A percentile compares a stretch with the other conserved stretches of the same genome.
These are phyloP conservation scores for Rubus parviflorus DNA, from an alignment of 306 rosid genomes.

Conservation along the genomic window DNA sequence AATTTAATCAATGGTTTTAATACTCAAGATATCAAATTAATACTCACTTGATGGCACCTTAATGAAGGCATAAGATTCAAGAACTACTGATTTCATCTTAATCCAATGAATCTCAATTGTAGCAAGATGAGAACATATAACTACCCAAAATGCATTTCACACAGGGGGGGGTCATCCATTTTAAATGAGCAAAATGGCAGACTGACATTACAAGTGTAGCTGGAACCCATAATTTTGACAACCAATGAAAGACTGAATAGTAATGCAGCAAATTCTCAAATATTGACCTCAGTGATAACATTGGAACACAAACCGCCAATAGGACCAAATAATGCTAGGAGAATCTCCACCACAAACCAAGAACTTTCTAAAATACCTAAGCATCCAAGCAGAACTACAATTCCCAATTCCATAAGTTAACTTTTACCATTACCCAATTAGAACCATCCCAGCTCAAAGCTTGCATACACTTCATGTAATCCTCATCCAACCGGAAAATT, in stretches of 20 bases:
- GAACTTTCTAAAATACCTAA: background rate
- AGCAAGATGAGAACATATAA: background rate
- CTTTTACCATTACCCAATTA: background rate
- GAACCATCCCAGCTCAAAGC: background rate
- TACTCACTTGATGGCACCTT: background rate
- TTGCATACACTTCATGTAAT: background rate
- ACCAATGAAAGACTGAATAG: background rate
- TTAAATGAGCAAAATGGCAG: background rate
- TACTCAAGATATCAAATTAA: background rate
- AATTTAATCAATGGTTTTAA: background rate
- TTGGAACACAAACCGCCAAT: background rate
- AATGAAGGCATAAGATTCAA: background rate
- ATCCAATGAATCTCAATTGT: background rate
- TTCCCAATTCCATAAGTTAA: background rate
- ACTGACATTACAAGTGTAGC: background rate
- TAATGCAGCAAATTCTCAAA: background rate
- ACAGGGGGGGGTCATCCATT: background rate
- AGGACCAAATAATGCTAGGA: background rate
- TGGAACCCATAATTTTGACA: background rate
- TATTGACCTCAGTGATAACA: background rate
- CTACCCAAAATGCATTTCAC: background rate
- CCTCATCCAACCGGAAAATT: constrained; percentile 4
- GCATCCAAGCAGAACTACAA: background rate
- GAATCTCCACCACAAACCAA: background rate
- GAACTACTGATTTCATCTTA: background rate